Base-by-base conservation (phyloP, 1,139 yeast species). In the Diutina pseudorugosa region DNA sequence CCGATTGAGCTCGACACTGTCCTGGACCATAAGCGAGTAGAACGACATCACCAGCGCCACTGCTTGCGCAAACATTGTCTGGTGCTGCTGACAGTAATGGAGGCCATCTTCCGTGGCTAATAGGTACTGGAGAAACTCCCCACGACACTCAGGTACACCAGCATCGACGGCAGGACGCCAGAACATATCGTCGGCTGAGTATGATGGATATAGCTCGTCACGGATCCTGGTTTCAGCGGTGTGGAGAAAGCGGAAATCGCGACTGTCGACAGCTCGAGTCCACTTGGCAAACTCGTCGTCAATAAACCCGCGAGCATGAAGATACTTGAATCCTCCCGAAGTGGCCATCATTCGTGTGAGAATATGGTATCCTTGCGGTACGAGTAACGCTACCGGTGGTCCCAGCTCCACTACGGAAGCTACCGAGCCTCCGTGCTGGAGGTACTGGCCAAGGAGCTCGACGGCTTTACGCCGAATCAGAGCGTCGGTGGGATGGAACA, bases 31-130 rank as follows among this genome's bases (percentile, higher is more conserved):
- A 3, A 23, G 36, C 16, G 19, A 4, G 30, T 45, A 27, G 11
- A 27, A 45, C 14, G n/a, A 4, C 21, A 45, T 33, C 8, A 45
- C 19, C 14, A 36, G 25, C 7, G 21, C 14, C 23, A 45, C n/a
- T 3, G 27, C 21, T 18, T 25, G 49, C 9, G 49, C 27, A 27
- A 45, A 45, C 16, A 25, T 23, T 9, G 21, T 2, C 6, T 21
- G 40, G 12, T 27, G 36, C n/a, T 27, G 49, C 16, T 45, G 63
- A 58, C 73, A 69, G 55, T 63, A 72, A 33, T 59, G 59, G 52
- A 87, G 74, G 0, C 98, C 98, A 56, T 87, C 94, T 55, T 81
- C 87, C 0, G 97, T 88, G 52, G 84, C 78, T 0, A 90, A 83
- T 51, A 91, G 69, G 59, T 84, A 86, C 49, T 89, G 88, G 64